Base-by-base conservation (phyloP, 2,329 filamentous ascomycete species). In the Ophiostoma sp. region DNA sequence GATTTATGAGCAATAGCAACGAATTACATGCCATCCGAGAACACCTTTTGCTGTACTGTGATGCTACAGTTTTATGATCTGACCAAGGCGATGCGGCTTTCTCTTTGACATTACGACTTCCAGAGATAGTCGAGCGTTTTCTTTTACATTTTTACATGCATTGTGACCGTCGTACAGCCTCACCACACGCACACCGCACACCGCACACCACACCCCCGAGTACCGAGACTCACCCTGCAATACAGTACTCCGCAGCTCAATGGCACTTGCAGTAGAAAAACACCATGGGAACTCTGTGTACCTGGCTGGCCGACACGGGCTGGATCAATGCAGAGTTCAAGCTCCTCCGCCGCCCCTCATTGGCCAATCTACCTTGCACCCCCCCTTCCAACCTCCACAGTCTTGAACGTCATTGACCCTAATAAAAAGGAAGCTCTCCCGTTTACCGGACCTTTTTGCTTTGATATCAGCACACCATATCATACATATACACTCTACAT, bases 321-420 rank as follows among this genome's bases (percentile, higher is more conserved):
- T 62, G 57, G 57, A 62, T 33, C 57, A 62, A 68, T 33, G 36
- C 7, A 23, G 17, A 44, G 60, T 57, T 52, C 39, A 27, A 4
- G 27, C 44, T 48, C 52, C 35, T 48, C 65, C 41, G 60, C 54
- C 35, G 36, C 36, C 35, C 57, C 65, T 68, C 60, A 68, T 71
- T 71, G 69, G 69, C 67, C 57, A 39, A 48, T 7, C 41, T 44
- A 4, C 2, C 20, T 41, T 11, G 15, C 52, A n/a, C 52, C 52
- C 27, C 31, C 60, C 31, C 33, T 41, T 44, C 57, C 41, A 66
- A 57, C 62, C 60, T 67, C 60, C 68, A 57, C 41, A 27, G 7
- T 27, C 11, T 33, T 15, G 17, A 60, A 52, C 69, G 65, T 67
- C 65, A 70, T 67, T 36, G 48, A 41, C 44, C 31, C 68, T 62